Evolutionary conservation across 2,329 filamentous ascomycete genomes (phyloP).

Genomic region (Helicocarpus griseus): DNA sequence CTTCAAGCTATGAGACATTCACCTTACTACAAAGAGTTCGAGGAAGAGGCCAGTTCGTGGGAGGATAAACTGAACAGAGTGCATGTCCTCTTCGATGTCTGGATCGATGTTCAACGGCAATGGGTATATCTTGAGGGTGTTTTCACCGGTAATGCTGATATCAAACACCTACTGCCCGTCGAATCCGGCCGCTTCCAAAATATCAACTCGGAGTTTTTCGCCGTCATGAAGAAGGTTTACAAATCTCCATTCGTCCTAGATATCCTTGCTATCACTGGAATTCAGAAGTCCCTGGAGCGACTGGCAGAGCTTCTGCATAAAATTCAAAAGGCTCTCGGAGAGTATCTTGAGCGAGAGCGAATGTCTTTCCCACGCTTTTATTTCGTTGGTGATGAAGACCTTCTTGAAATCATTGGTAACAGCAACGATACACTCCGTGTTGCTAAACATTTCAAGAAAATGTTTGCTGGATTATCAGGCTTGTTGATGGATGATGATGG

Average conservation of each 20-base stretch:
- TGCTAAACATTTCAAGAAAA: constrained; percentile 98
- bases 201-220: constrained; percentile 97
- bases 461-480: constrained; percentile 94
- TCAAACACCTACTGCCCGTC: constrained; percentile 93
- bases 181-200: constrained; percentile 97
- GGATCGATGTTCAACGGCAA: constrained; percentile 99
- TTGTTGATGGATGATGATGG: constrained; percentile 84
- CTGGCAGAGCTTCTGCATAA: constrained; percentile 96
- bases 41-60: constrained; percentile 93
- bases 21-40: constrained; percentile 98
- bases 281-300: constrained; percentile 90
- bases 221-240: constrained; percentile 99
- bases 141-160: constrained; percentile 96
- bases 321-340: constrained; percentile 96
- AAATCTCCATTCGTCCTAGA: constrained; percentile 93
- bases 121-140: constrained; percentile 99
- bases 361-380: constrained; percentile 98
- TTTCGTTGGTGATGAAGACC: constrained; percentile 96
- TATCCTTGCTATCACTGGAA: constrained; percentile 87
- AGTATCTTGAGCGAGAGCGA: constrained; percentile 95
- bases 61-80: constrained; percentile 97
- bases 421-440: constrained; percentile 95
- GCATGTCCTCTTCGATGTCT: constrained; percentile 95
- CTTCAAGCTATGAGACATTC: constrained; percentile 98
- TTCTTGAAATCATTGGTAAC: constrained; percentile 98